Base-by-base conservation (phyloP, 1,284 basidiomycete species). In the Albatrellus sp. region DNA sequence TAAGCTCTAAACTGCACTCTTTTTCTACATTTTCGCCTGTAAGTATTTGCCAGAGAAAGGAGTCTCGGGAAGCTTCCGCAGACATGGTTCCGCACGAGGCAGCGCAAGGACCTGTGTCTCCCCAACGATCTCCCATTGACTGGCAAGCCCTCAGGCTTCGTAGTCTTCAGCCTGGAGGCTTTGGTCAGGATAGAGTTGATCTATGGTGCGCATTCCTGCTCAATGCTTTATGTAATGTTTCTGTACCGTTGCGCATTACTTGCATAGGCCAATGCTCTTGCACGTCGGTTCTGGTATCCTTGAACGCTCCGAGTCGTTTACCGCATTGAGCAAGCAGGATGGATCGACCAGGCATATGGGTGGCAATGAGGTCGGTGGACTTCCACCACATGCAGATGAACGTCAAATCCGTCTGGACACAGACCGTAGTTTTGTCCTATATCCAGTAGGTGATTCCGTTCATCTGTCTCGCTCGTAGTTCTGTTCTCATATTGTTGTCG, bases 341-440 rank as follows among this genome's bases (percentile, higher is more conserved):
- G 9, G 11, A 11, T 11, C 36, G 19, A 28, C 7, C 12, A 30
- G 14, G 13, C 8, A 16, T 2, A 24, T 20, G 2, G 28, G 17
- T 13, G n/a, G 24, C 13, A 28, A 29, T 9, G n/a, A 41, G 10
- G 48, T 43, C 16, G 50, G 51, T 9, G 37, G 34, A 34, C 43
- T 50, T 19, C 50, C 54, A 43, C 61, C 68, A 11, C 89, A 93
- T 57, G 64, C 64, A 3, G 90, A 93, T 58, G 90, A 93, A 61
- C 75, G 71, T 4, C 90, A 93, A 64, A 90, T 93, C 50, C 65
- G 69, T 44, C 72, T 92, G 19, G 90, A 93, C 60, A 92, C 90
- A 0, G 78, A 90, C 60, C 75, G 90, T 30, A 89, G 88, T 52
- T 93, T 93, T 55, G 86, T 93, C 46, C 66, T 90, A 50, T 93